Percentiles rank a stretch among this genome's conserved stretches.
These are phyloP conservation scores for Arthroderma uncinatum DNA, from an alignment of 2,329 filamentous ascomycete species.

Conservation along the genomic window DNA sequence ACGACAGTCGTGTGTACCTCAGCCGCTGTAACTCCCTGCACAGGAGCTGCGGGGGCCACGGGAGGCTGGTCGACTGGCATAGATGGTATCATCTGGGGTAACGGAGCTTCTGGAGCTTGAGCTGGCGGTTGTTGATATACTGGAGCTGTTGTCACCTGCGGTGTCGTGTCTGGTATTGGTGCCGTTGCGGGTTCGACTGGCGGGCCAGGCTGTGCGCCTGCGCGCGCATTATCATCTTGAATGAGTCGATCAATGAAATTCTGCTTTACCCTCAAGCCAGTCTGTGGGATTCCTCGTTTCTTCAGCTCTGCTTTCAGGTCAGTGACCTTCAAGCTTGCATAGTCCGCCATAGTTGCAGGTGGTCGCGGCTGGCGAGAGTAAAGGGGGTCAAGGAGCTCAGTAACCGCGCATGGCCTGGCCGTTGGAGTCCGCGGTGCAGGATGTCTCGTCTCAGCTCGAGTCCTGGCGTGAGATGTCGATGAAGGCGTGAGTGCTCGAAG, in stretches of 20 bases:
- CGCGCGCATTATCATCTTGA: slow-evolving; percentile 19
- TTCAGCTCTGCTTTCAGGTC: slow-evolving; percentile 68
- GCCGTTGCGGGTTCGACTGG: slow-evolving; percentile 9
- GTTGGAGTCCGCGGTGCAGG: neutral
- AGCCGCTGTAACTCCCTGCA: neutral
- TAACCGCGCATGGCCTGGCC: neutral
- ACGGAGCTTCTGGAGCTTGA: slow-evolving; percentile 1
- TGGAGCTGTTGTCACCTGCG: neutral
- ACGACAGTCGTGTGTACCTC: neutral
- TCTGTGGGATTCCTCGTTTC: slow-evolving; percentile 54
- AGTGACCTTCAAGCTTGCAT: slow-evolving; percentile 55
- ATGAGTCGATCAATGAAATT: slow-evolving; percentile 53
- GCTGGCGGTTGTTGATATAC: neutral
- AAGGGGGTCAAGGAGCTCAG: neutral
- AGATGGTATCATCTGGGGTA: neutral
- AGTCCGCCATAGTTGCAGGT: slow-evolving; percentile 38
- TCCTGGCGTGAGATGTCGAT: neutral
- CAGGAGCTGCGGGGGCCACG: neutral
- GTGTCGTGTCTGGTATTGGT: neutral
- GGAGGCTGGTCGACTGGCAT: neutral
- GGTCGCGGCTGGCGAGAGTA: neutral
- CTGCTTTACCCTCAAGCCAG: slow-evolving; percentile 58
- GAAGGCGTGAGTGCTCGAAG: neutral
- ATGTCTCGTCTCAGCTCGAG: neutral
- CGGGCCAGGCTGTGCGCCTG: slow-evolving; percentile 22